Evolutionary conservation across 2,329 filamentous ascomycete species (phyloP).

Genomic region (Nothopassalora personata): DNA sequence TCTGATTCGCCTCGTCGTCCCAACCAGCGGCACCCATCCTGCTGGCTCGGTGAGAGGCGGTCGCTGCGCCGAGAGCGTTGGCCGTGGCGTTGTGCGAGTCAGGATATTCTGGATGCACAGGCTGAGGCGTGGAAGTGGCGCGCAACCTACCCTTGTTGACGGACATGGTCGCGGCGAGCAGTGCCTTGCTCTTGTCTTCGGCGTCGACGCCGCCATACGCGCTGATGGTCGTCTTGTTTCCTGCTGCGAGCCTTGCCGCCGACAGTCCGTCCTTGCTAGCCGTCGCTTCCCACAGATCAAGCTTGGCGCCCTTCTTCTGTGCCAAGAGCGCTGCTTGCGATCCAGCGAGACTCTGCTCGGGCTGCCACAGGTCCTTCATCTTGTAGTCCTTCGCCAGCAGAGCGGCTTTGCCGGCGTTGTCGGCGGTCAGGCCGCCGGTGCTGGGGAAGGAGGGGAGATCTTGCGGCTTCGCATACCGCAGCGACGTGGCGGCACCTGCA

Average conservation of each 20-base stretch:
- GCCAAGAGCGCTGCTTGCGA: slow-evolving; percentile 72
- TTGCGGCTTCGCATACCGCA: slow-evolving; percentile 67
- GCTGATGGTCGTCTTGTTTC: slow-evolving; percentile 45
- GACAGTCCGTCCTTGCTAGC: slow-evolving; percentile 55
- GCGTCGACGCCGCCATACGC: slow-evolving; percentile 44
- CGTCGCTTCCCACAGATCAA: slow-evolving; percentile 49
- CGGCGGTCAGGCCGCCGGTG: slow-evolving; percentile 61
- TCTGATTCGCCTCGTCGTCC: slow-evolving; percentile 50
- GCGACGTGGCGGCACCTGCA: slow-evolving; percentile 54
- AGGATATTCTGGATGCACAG: slow-evolving; percentile 45
- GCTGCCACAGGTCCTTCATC: slow-evolving; percentile 58
- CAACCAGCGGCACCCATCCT: slow-evolving; percentile 31
- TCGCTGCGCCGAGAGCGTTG: slow-evolving; percentile 70
- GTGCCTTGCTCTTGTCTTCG: slow-evolving; percentile 58
- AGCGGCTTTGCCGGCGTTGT: slow-evolving; percentile 56
- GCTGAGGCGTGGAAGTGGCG: slow-evolving; percentile 55
- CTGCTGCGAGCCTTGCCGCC: slow-evolving; percentile 64
- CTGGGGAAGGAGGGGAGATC: slow-evolving; percentile 72
- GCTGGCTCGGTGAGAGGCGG: slow-evolving; percentile 56
- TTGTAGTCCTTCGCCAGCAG: slow-evolving; percentile 56
- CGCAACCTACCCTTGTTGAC: slow-evolving; percentile 58
- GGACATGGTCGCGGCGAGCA: slow-evolving; percentile 73
- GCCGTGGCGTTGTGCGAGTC: slow-evolving; percentile 56
- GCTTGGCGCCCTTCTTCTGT: slow-evolving; percentile 47
- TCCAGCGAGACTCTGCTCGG: slow-evolving; percentile 59